Percentiles rank a stretch among this genome's conserved stretches.
Evolutionary conservation across 495 filamentous ascomycete genomes (phyloP).

Genomic region (Immersiella caudata): DNA sequence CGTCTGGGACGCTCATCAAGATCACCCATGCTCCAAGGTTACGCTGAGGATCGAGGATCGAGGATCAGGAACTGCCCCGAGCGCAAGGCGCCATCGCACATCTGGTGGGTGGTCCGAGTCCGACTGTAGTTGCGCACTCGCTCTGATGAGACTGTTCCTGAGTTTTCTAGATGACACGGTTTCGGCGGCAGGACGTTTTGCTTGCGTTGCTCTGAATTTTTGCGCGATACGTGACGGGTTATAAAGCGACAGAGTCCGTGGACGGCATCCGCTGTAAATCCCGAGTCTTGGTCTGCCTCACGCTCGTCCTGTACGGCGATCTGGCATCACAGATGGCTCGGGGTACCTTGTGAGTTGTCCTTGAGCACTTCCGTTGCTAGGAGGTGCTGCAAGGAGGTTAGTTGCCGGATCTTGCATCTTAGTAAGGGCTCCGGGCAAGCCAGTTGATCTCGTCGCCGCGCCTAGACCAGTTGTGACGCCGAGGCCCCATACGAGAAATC

Average conservation of each 20-base stretch:
- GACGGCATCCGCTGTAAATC: neutral
- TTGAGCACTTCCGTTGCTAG: no score
- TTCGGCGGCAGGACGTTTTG: no score
- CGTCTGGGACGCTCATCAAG: neutral
- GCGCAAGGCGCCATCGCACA: neutral
- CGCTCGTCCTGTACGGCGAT: neutral
- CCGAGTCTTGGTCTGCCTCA: conserved; percentile 5
- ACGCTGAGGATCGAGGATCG: neutral
- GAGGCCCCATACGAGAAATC: neutral
- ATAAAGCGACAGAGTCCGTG: conserved; percentile 15
- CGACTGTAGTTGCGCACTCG: neutral
- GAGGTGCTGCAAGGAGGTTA: neutral
- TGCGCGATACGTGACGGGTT: neutral
- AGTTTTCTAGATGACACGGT: neutral
- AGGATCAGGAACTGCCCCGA: neutral
- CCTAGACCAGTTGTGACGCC: neutral
- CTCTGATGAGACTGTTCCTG: neutral
- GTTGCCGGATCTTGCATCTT: no score
- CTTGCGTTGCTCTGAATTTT: neutral
- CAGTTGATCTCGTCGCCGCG: neutral
- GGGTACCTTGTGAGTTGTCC: no score
- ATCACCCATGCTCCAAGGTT: conserved; percentile 6
- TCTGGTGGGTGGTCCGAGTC: neutral
- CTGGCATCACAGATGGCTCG: neutral
- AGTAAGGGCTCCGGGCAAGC: no score